A percentile compares a stretch with the other conserved stretches of the same genome.
Conservation (phyloP, 2,329 filamentous ascomycete genomes). For the Fusarium liriodendri region DNA sequence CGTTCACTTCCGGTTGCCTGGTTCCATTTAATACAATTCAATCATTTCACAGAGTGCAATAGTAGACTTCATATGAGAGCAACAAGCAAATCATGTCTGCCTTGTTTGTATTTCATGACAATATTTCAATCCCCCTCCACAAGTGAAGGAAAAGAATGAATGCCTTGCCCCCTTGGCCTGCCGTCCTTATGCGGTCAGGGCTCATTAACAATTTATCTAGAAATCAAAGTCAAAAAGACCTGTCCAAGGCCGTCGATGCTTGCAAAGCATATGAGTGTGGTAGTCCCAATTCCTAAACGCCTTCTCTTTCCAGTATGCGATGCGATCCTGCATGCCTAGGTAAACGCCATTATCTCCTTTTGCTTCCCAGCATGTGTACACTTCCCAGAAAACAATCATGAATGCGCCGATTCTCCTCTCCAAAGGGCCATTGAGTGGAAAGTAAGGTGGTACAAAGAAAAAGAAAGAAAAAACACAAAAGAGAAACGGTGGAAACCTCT, state of each 20-base stretch:
- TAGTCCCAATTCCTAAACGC: conserved; percentile 32
- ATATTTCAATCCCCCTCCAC: conserved; percentile 21
- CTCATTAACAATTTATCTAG: conserved; percentile 41
- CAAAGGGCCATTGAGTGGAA: conserved; percentile 26
- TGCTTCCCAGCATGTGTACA: conserved; percentile 33
- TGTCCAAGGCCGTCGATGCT: conserved; percentile 38
- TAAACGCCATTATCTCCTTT: conserved; percentile 38
- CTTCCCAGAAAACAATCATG: conserved; percentile 17
- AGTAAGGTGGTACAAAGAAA: conserved; percentile 30
- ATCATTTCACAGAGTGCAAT: background rate
- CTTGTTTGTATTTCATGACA: conserved; percentile 31
- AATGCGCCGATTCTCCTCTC: conserved; percentile 31
- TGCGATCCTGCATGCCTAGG: conserved; percentile 31
- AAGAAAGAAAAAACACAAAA: conserved; percentile 27
- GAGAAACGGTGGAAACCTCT: conserved; percentile 30
- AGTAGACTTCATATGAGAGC: background rate
- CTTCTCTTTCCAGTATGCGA: conserved; percentile 30
- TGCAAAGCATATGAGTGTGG: conserved; percentile 32
- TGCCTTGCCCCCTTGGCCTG: conserved; percentile 10
- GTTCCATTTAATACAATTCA: background rate
- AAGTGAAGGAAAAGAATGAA: conserved; percentile 10
- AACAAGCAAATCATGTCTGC: conserved; percentile 29
- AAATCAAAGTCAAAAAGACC: conserved; percentile 32
- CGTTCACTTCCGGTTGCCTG: background rate
- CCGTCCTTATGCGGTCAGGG: conserved; percentile 30